These are phyloP conservation scores for Mycena vulgaris DNA, from an alignment of 768 basidiomycete species.

Conservation along the genomic window DNA sequence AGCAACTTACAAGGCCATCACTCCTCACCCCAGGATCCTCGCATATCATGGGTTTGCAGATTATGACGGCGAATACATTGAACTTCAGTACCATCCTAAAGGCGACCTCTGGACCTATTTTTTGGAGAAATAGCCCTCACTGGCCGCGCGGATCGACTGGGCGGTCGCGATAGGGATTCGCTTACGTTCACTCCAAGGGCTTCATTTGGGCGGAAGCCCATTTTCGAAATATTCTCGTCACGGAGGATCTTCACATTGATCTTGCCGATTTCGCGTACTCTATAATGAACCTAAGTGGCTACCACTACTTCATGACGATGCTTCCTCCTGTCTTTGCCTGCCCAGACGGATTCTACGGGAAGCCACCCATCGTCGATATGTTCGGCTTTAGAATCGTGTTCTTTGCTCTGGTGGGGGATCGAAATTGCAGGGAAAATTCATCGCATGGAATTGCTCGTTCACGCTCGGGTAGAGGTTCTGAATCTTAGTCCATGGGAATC, in stretches of 20 bases:
- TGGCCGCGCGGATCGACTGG: slow-evolving; percentile 16
- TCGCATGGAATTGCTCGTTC: too few species aligned
- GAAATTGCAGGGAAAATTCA: background rate
- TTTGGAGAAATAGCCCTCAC: background rate
- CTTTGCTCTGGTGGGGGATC: background rate
- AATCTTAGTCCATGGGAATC: background rate
- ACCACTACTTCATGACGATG: slow-evolving; percentile 30
- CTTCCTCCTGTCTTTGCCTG: slow-evolving; percentile 9
- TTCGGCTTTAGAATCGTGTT: slow-evolving; percentile 6
- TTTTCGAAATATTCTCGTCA: slow-evolving; percentile 38
- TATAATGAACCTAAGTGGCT: background rate
- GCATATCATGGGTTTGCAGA: background rate
- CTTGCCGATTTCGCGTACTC: slow-evolving; percentile 29
- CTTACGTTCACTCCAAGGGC: slow-evolving; percentile 29
- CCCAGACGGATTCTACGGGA: background rate
- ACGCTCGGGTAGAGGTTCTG: too few species aligned
- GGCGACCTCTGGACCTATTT: background rate
- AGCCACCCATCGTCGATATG: background rate
- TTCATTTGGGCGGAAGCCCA: slow-evolving; percentile 33
- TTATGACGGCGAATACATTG: background rate
- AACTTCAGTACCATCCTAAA: background rate
- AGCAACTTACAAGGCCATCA: background rate
- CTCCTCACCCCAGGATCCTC: background rate
- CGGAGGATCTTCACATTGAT: slow-evolving; percentile 33
- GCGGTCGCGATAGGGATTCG: slow-evolving; percentile 34